phyloP scores from a whole-genome alignment of 805 yeast species.

The Blastobotrys parvus region DNA sequence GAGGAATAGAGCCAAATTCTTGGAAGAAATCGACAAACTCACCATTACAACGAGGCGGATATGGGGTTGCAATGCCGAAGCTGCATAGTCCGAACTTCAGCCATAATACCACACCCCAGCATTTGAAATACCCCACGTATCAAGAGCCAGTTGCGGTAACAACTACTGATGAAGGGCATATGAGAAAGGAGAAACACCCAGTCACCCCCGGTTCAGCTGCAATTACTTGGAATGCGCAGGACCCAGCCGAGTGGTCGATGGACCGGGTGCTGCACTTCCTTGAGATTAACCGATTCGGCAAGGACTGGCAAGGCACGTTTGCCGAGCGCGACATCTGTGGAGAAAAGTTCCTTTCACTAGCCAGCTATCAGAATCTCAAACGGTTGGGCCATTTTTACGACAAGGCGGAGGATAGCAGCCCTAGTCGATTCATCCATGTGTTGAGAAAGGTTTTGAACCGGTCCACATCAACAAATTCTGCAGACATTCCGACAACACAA shows the following conservation, averaged over 20 bases:
- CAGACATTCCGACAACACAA: slow-evolving; percentile 1
- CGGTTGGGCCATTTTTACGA: slow-evolving; percentile 31
- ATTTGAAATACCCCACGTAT: too few species aligned
- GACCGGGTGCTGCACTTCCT: slow-evolving; percentile 66
- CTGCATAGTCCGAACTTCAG: too few species aligned
- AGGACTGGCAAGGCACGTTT: slow-evolving; percentile 65
- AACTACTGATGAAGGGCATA: too few species aligned
- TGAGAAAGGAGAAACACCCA: too few species aligned
- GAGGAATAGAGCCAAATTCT: too few species aligned
- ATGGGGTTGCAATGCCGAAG: too few species aligned
- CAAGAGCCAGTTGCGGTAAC: too few species aligned
- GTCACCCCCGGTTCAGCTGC: too few species aligned
- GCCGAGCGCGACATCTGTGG: slow-evolving; percentile 50
- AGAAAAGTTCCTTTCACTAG: slow-evolving; percentile 53
- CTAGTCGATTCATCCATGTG: slow-evolving; percentile 47
- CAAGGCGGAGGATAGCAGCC: slow-evolving; percentile 36
- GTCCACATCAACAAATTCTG: slow-evolving; percentile 14
- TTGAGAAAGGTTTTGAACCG: slow-evolving; percentile 38
- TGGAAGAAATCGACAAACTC: too few species aligned
- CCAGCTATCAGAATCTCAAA: slow-evolving; percentile 58
- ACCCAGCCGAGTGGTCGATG: slow-evolving; percentile 61
- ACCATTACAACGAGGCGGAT: too few species aligned
- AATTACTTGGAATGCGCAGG: slow-evolving; percentile 42
- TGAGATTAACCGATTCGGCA: slow-evolving; percentile 56
- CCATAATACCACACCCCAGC: too few species aligned